These are phyloP conservation scores for Dianthus caryophyllus DNA, from an alignment of 148 eudicot species.

Conservation along the genomic window DNA sequence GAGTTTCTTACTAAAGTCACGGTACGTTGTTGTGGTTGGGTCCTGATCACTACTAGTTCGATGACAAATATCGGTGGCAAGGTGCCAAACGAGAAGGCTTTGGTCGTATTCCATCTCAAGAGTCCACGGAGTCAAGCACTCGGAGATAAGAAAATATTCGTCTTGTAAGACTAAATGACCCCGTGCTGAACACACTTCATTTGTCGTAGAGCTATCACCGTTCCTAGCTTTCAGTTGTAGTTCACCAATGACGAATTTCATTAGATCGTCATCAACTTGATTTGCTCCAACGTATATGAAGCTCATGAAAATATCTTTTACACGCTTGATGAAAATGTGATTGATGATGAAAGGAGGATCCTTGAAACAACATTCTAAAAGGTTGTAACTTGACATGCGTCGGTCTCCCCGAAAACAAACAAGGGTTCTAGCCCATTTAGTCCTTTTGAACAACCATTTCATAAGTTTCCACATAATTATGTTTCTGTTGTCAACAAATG, in stretches of 20 bases:
- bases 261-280: neutral
- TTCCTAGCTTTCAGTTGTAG: neutral
- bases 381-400: slow-evolving; percentile 13
- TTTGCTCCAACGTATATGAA: neutral
- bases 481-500: neutral
- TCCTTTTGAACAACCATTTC: neutral
- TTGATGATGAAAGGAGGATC: neutral
- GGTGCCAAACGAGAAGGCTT: slow-evolving; percentile 21
- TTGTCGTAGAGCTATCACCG: neutral
- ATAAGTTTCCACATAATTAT: neutral
- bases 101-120: slow-evolving; percentile 18
- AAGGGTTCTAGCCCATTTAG: neutral
- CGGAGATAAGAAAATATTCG: neutral
- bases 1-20: slow-evolving; percentile 8
- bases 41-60: neutral
- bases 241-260: slow-evolving; percentile 11
- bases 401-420: slow-evolving; percentile 14
- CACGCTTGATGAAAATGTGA: neutral
- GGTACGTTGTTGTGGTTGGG: neutral
- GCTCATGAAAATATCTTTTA: neutral
- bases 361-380: slow-evolving; percentile 16
- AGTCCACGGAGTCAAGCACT: slow-evolving; percentile 19
- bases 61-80: slow-evolving; percentile 34
- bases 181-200: slow-evolving; percentile 14
- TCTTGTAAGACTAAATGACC: neutral